These are phyloP conservation scores for Agroathelia rolfsii DNA, from an alignment of 1,284 basidiomycete species.

Conservation along the genomic window DNA sequence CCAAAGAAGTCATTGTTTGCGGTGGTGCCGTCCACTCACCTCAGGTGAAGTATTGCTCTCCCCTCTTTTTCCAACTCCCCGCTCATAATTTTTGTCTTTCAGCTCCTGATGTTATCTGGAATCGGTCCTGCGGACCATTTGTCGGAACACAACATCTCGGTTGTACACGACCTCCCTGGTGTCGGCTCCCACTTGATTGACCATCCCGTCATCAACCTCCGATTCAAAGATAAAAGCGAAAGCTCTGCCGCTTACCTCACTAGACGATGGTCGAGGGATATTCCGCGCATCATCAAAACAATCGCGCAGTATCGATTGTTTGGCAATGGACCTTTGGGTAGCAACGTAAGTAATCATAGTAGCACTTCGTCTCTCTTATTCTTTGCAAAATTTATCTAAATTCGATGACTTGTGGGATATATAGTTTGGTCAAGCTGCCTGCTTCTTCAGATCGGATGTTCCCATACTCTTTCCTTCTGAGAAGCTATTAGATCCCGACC, in stretches of 20 bases:
- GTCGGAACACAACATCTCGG: conserved; percentile 32
- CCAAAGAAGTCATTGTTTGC: conserved; percentile 55
- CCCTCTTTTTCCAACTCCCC: conserved; percentile 3
- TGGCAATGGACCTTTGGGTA: conserved; percentile 37
- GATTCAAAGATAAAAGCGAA: conserved; percentile 41
- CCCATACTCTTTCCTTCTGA: too few species aligned
- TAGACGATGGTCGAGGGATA: conserved; percentile 20
- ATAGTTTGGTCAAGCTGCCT: too few species aligned
- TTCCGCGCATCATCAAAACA: conserved; percentile 29
- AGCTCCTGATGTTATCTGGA: conserved; percentile 67
- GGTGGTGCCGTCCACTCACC: conserved; percentile 57
- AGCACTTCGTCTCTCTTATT: neutral
- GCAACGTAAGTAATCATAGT: conserved; percentile 44
- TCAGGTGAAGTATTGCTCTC: conserved; percentile 27
- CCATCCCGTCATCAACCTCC: conserved; percentile 39
- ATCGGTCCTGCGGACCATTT: conserved; percentile 51
- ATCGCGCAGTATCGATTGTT: conserved; percentile 30
- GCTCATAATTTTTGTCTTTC: conserved; percentile 6
- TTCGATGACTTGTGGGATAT: too few species aligned
- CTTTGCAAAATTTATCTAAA: too few species aligned
- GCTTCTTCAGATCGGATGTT: too few species aligned
- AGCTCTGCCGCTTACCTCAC: conserved; percentile 29
- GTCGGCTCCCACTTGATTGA: conserved; percentile 55
- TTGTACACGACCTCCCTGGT: conserved; percentile 41
- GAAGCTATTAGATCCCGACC: too few species aligned